Evolutionary conservation across 306 rosid species (phyloP).

Genomic region (Coriaria nepalensis): DNA sequence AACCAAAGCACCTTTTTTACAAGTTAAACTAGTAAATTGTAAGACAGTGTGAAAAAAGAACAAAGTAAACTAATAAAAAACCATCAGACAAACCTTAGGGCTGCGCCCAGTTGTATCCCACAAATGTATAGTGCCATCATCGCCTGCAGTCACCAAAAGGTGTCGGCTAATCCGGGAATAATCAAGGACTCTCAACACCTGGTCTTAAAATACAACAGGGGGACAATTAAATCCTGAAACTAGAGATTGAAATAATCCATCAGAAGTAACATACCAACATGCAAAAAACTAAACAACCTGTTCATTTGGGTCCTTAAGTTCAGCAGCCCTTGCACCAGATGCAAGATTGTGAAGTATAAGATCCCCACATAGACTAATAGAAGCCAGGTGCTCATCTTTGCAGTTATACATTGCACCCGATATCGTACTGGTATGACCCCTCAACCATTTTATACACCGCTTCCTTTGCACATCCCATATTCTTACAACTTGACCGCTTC

Average conservation of each 20-base stretch:
- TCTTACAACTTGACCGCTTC: constrained; percentile 88
- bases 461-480: constrained; percentile 97
- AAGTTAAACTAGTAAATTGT: neutral
- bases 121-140: constrained; percentile 85
- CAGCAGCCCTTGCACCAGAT: constrained; percentile 87
- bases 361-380: constrained; percentile 89
- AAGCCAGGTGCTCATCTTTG: constrained; percentile 96
- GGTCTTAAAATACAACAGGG: constrained; percentile 69
- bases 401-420: constrained; percentile 89
- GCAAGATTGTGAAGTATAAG: constrained; percentile 94
- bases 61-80: too few species aligned
- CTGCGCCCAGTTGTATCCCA: constrained; percentile 96
- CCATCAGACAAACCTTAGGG: constrained; percentile 56
- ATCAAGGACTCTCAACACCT: constrained; percentile 96
- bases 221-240: constrained; percentile 30
- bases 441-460: constrained; percentile 89
- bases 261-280: constrained; percentile 10
- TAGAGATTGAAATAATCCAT: constrained; percentile 13
- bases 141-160: constrained; percentile 94
- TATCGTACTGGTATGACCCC: constrained; percentile 73
- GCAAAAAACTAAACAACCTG: constrained; percentile 55
- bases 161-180: constrained; percentile 90
- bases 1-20: neutral
- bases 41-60: too few species aligned
- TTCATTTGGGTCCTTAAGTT: constrained; percentile 84